phyloP scores from a whole-genome alignment of 164 flowering plant species.

The Vitis rupestris region DNA sequence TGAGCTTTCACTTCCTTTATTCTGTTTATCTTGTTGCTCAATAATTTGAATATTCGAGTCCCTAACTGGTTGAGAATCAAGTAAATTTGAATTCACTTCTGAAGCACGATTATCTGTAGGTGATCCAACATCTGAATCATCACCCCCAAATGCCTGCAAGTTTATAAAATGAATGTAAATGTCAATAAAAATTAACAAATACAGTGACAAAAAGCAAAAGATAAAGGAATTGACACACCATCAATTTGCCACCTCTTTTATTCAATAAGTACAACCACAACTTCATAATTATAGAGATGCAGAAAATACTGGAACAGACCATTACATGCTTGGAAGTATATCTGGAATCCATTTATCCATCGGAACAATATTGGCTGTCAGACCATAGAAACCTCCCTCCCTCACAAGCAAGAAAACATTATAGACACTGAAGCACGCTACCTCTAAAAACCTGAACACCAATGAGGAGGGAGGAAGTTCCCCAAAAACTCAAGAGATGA shows the following conservation, averaged over 20 bases:
- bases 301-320: no score
- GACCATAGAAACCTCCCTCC: no score
- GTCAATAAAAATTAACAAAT: background rate
- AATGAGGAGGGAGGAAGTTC: no score
- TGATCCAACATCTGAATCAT: slow-evolving; percentile 66
- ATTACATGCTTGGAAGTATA: no score
- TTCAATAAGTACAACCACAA: no score
- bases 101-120: slow-evolving; percentile 33
- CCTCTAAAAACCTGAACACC: no score
- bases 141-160: slow-evolving; percentile 58
- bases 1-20: slow-evolving; percentile 40
- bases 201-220: background rate
- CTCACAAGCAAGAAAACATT: no score
- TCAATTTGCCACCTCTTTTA: background rate
- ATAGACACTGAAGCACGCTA: no score
- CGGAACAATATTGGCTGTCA: no score
- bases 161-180: slow-evolving; percentile 6
- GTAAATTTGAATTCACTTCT: slow-evolving; percentile 32
- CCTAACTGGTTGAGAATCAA: slow-evolving; percentile 26
- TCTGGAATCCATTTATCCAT: no score
- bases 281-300: no score
- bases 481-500: no score
- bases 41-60: slow-evolving; percentile 32
- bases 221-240: background rate
- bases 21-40: slow-evolving; percentile 38